Evolutionary conservation across 1,284 basidiomycete species (phyloP).

Genomic region (Melanopsichium pennsylvanicum): DNA sequence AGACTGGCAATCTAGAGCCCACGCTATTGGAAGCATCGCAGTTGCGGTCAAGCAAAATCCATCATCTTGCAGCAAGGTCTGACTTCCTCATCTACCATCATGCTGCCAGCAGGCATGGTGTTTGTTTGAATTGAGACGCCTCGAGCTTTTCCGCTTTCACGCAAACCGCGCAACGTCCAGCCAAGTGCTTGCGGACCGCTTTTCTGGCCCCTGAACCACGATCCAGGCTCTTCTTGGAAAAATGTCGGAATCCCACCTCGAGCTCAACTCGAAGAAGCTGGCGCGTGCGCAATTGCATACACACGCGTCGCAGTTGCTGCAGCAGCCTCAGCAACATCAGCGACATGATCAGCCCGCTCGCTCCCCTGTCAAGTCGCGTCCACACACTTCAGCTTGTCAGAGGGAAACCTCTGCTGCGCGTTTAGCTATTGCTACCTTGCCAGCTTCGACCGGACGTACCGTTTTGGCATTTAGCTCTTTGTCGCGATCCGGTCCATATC

Average conservation of each 20-base stretch:
- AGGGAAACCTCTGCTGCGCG: background rate
- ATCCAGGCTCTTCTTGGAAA: background rate
- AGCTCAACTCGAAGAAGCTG: background rate
- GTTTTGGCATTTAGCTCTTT: background rate
- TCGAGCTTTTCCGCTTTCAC: too few species aligned
- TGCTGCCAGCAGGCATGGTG: background rate
- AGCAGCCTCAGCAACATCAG: background rate
- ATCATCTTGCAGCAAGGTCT: too few species aligned
- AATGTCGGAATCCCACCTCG: background rate
- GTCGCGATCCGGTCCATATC: background rate
- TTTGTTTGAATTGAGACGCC: too few species aligned
- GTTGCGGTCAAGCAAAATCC: too few species aligned
- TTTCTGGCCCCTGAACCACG: too few species aligned
- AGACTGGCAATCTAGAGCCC: too few species aligned
- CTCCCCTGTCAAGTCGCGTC: conserved; percentile 4
- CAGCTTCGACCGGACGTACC: background rate
- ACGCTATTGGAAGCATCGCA: too few species aligned
- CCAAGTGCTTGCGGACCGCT: too few species aligned
- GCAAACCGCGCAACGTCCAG: too few species aligned
- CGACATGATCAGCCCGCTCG: background rate
- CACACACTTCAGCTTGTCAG: background rate
- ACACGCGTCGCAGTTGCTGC: conserved; percentile 6
- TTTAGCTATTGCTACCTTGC: conserved; percentile 5
- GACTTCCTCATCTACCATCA: too few species aligned
- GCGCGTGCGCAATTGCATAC: conserved; percentile 1